These are phyloP conservation scores for Boletellus emodensis DNA, from an alignment of 768 basidiomycete genomes.

Conservation along the genomic window DNA sequence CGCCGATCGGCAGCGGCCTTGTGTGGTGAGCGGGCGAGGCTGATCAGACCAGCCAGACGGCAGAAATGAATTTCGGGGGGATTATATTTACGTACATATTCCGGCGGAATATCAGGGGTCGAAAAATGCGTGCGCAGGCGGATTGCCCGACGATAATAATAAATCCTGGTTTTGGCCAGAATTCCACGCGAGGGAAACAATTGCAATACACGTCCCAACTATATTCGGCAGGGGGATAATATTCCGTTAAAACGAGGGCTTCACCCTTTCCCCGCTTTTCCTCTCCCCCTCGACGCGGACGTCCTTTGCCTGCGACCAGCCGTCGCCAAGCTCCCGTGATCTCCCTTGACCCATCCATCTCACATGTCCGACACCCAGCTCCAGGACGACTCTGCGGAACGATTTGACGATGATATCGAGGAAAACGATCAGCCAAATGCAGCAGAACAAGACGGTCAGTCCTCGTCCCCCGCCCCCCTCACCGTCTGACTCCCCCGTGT, in stretches of 20 bases:
- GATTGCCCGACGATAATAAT: constrained; percentile 55
- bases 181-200: constrained; percentile 69
- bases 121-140: constrained; percentile 44
- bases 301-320: constrained; percentile 19
- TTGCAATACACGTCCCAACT: constrained; percentile 56
- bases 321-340: constrained; percentile 24
- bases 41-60: constrained; percentile 15
- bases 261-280: constrained; percentile 62
- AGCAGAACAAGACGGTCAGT: constrained; percentile 31
- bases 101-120: constrained; percentile 58
- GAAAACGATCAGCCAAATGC: constrained; percentile 42
- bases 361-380: constrained; percentile 62
- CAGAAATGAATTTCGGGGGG: constrained; percentile 36
- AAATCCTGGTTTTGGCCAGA: constrained; percentile 51
- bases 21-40: neutral
- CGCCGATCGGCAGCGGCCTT: constrained; percentile 21
- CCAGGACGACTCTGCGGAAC: constrained; percentile 52
- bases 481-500: constrained; percentile 11
- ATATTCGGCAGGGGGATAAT: constrained; percentile 66
- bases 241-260: constrained; percentile 73
- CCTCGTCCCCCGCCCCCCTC: constrained; percentile 10
- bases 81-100: constrained; percentile 54
- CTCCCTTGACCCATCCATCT: constrained; percentile 18
- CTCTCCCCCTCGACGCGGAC: constrained; percentile 40
- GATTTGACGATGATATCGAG: constrained; percentile 57